Evolutionary conservation across 805 yeast genomes (phyloP).

Genomic region (Yamadazyma paraphyllophila): DNA sequence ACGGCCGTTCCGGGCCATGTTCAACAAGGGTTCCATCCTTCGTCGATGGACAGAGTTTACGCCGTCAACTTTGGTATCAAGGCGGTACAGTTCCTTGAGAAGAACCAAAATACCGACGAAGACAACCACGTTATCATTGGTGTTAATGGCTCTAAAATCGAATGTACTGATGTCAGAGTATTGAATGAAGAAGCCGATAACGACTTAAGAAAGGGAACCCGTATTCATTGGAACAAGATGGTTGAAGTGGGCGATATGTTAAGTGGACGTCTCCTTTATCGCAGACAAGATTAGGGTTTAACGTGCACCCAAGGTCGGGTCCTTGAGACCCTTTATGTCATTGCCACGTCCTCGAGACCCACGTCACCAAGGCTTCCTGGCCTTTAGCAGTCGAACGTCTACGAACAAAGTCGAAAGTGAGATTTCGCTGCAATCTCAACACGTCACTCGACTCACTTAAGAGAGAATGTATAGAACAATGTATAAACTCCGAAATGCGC

Average conservation of each 20-base stretch:
- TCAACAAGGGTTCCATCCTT: conserved; percentile 79
- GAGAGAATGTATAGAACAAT: conserved; percentile 1
- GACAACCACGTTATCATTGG: conserved; percentile 55
- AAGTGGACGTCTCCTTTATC: conserved; percentile 54
- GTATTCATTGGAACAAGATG: conserved; percentile 67
- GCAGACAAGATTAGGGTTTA: background rate
- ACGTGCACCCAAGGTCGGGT: no score
- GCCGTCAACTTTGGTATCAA: conserved; percentile 70
- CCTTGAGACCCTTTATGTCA: background rate
- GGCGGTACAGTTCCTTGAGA: conserved; percentile 69
- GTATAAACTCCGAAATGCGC: background rate
- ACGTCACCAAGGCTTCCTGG: background rate
- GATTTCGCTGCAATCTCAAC: background rate
- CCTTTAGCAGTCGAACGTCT: background rate
- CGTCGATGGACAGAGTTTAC: conserved; percentile 73
- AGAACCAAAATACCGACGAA: conserved; percentile 22
- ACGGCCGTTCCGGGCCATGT: conserved; percentile 86
- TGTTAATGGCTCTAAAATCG: conserved; percentile 62
- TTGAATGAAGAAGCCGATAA: conserved; percentile 66
- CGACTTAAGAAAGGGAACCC: conserved; percentile 60
- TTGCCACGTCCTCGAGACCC: background rate
- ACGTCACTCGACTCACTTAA: background rate
- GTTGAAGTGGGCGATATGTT: conserved; percentile 61
- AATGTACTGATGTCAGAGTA: conserved; percentile 53
- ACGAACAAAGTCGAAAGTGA: background rate